Percentiles rank a stretch among this genome's conserved stretches.
phyloP scores from a whole-genome alignment of 768 basidiomycete genomes.

The Serendipita vermifera region DNA sequence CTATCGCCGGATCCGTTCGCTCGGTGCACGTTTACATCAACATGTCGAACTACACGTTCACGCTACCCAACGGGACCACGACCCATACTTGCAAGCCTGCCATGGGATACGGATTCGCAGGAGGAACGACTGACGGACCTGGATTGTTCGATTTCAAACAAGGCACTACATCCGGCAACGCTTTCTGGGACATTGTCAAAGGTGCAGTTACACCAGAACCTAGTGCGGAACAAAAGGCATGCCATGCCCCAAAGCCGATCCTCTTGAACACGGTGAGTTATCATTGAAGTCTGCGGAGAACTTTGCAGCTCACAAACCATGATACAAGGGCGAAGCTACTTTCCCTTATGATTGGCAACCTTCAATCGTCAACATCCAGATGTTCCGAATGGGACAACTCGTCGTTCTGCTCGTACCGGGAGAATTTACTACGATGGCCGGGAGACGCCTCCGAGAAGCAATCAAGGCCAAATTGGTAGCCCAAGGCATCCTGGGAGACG shows the following conservation, averaged over 20 bases:
- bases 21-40: slow-evolving; percentile 58
- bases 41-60: slow-evolving; percentile 60
- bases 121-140: slow-evolving; percentile 76
- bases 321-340: slow-evolving; percentile 45
- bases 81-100: slow-evolving; percentile 69
- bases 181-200: slow-evolving; percentile 73
- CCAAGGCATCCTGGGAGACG: slow-evolving; percentile 40
- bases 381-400: slow-evolving; percentile 62
- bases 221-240: slow-evolving; percentile 45
- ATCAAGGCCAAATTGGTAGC: slow-evolving; percentile 52
- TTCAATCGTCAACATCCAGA: slow-evolving; percentile 59
- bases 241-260: slow-evolving; percentile 69
- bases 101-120: slow-evolving; percentile 63
- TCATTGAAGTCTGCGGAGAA: too few relatives aligned
- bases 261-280: slow-evolving; percentile 52
- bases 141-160: slow-evolving; percentile 69
- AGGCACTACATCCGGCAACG: slow-evolving; percentile 62
- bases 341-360: slow-evolving; percentile 65
- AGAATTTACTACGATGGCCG: slow-evolving; percentile 74
- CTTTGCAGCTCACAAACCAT: background rate
- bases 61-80: slow-evolving; percentile 49
- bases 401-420: slow-evolving; percentile 66
- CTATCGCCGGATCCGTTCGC: slow-evolving; percentile 47
- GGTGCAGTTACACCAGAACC: slow-evolving; percentile 58
- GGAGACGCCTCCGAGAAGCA: slow-evolving; percentile 58